A percentile compares a stretch with the other conserved stretches of the same genome.
phyloP scores from a whole-genome alignment of 306 rosid species.

The Gleditsia sinensis region DNA sequence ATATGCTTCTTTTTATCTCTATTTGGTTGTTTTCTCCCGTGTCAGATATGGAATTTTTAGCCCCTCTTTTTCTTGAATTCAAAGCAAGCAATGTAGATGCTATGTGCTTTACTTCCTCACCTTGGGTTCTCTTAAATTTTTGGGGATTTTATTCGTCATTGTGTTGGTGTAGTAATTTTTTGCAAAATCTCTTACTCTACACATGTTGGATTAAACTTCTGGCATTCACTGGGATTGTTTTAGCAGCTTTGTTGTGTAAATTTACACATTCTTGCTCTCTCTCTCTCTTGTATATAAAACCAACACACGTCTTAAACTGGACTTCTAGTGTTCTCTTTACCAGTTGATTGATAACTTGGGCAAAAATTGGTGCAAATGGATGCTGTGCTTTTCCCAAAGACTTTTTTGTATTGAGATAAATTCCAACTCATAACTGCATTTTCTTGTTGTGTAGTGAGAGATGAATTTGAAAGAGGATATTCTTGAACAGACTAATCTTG shows the following conservation, averaged over 20 bases:
- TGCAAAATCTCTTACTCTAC: not conserved
- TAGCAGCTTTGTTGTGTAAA: constrained; percentile 19
- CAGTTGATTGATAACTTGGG: constrained; percentile 7
- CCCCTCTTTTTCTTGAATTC: not conserved
- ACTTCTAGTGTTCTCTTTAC: constrained; percentile 2
- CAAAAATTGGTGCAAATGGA: constrained; percentile 2
- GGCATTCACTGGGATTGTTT: constrained; percentile 7
- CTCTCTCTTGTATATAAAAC: not conserved
- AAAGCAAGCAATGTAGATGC: not conserved
- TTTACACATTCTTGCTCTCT: not conserved
- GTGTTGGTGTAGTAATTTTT: not conserved
- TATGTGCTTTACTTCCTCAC: not conserved
- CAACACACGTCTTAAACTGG: not conserved
- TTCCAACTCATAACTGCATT: constrained; percentile 3
- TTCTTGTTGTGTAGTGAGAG: constrained; percentile 11
- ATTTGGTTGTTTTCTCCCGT: not conserved
- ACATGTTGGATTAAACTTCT: constrained; percentile 18
- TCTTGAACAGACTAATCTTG: constrained; percentile 23
- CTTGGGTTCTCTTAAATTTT: not conserved
- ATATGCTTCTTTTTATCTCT: too few species aligned
- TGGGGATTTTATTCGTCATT: not conserved
- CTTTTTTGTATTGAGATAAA: not conserved
- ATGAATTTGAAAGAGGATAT: constrained; percentile 15
- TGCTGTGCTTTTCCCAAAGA: not conserved
- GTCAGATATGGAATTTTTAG: constrained; percentile 10